These are phyloP conservation scores for Chytridium lagenaria DNA, from an alignment of 371 early-diverging fungal genomes.

Conservation along the genomic window DNA sequence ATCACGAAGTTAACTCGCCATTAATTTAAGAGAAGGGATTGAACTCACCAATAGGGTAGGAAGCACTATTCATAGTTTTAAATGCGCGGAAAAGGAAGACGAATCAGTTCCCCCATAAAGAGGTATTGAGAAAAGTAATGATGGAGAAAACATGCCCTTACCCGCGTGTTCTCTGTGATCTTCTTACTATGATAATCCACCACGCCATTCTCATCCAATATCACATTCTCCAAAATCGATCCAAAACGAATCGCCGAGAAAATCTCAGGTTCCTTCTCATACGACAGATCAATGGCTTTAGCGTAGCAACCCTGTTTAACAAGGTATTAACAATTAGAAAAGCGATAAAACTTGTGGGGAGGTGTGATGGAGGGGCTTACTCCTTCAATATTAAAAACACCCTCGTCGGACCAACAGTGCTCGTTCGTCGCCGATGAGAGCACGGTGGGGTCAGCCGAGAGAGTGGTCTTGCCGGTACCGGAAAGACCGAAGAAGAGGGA, in stretches of 20 bases:
- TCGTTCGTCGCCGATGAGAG: slow-evolving; percentile 96
- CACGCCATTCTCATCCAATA: slow-evolving; percentile 77
- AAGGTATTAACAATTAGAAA: no score
- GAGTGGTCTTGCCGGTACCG: slow-evolving; percentile 98
- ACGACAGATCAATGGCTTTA: slow-evolving; percentile 92
- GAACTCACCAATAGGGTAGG: slow-evolving; percentile 98
- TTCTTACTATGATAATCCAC: slow-evolving; percentile 85
- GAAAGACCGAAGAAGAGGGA: slow-evolving; percentile 98
- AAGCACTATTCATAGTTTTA: no score
- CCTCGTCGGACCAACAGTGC: slow-evolving; percentile 96
- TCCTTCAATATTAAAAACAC: slow-evolving; percentile 98
- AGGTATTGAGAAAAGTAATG: no score
- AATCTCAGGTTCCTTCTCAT: slow-evolving; percentile 98
- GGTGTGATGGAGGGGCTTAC: no score
- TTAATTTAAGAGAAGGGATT: no score
- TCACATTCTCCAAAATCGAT: slow-evolving; percentile 94
- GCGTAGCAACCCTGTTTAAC: slow-evolving; percentile 93
- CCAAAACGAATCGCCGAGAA: slow-evolving; percentile 95
- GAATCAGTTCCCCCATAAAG: no score
- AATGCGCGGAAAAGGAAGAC: no score
- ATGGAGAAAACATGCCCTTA: no score
- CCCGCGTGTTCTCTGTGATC: slow-evolving; percentile 95
- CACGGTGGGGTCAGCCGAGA: slow-evolving; percentile 94
- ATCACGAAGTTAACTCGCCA: no score
- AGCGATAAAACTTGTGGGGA: no score